Conservation (phyloP, 805 yeast genomes). For the Pichia paraexigua region DNA sequence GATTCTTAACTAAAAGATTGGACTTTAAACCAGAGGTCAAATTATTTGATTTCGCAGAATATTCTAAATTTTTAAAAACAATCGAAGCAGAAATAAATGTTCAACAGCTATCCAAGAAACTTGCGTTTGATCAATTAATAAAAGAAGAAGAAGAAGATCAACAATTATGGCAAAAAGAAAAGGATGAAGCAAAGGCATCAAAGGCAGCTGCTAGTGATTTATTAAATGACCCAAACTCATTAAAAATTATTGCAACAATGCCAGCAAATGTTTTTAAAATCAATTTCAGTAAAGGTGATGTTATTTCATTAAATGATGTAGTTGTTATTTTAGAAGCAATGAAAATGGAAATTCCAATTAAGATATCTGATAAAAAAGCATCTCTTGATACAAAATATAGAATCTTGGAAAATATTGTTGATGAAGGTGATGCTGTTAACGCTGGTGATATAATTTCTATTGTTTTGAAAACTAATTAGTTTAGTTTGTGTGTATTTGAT, state of each 20-base stretch:
- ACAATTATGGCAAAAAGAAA: slow-evolving; percentile 22
- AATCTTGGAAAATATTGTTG: slow-evolving; percentile 22
- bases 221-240: slow-evolving; percentile 20
- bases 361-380: slow-evolving; percentile 16
- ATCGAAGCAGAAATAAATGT: slow-evolving; percentile 22
- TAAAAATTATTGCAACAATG: slow-evolving; percentile 24
- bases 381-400: slow-evolving; percentile 11
- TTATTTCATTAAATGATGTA: slow-evolving; percentile 16
- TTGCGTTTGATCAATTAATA: slow-evolving; percentile 15
- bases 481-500: not conserved
- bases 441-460: slow-evolving; percentile 22
- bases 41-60: slow-evolving; percentile 28
- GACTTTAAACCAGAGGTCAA: slow-evolving; percentile 22
- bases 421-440: slow-evolving; percentile 28
- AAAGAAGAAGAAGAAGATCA: slow-evolving; percentile 18
- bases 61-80: slow-evolving; percentile 22
- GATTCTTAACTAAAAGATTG: slow-evolving; percentile 25
- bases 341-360: slow-evolving; percentile 31
- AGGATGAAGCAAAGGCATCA: slow-evolving; percentile 14
- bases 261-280: slow-evolving; percentile 30
- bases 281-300: slow-evolving; percentile 20
- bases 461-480: not conserved
- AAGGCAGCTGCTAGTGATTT: slow-evolving; percentile 13
- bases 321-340: slow-evolving; percentile 28
- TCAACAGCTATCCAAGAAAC: slow-evolving; percentile 17